Conservation (phyloP, 345 rosid genomes). For the Pseudoturritis turrita region DNA sequence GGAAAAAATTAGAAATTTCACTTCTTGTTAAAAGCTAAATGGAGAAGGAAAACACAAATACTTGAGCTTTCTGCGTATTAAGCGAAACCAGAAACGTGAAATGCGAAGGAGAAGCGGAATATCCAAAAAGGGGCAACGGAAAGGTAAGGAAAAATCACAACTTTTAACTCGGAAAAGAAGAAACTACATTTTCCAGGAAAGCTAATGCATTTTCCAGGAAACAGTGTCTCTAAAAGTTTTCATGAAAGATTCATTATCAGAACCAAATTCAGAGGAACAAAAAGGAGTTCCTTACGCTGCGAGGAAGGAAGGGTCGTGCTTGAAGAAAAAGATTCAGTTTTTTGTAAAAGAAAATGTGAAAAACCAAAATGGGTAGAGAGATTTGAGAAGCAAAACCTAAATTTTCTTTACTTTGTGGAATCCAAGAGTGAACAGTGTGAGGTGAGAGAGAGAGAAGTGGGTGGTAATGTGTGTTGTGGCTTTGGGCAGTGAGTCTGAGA, state of each 20-base stretch:
- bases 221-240: background rate
- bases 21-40: background rate
- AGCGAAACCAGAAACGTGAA: background rate
- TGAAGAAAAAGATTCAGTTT: conserved; percentile 6
- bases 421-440: conserved; percentile 24
- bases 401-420: background rate
- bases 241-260: background rate
- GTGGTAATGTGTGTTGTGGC: conserved; percentile 30
- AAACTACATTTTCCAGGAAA: conserved; percentile 24
- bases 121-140: background rate
- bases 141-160: conserved; percentile 1
- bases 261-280: background rate
- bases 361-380: conserved; percentile 1
- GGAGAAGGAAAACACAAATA: background rate
- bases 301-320: conserved; percentile 1
- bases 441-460: conserved; percentile 20
- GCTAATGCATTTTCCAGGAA: conserved; percentile 14
- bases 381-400: conserved; percentile 20
- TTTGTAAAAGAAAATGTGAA: background rate
- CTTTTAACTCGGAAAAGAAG: background rate
- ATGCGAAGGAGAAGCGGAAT: background rate
- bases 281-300: conserved; percentile 14
- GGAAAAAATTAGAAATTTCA: background rate
- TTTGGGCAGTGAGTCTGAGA: conserved; percentile 35
- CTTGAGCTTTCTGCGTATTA: conserved; percentile 11